A percentile compares a stretch with the other conserved stretches of the same genome.
These are phyloP conservation scores for Aplosporella prunicola DNA, from an alignment of 2,329 filamentous ascomycete genomes.

Conservation along the genomic window DNA sequence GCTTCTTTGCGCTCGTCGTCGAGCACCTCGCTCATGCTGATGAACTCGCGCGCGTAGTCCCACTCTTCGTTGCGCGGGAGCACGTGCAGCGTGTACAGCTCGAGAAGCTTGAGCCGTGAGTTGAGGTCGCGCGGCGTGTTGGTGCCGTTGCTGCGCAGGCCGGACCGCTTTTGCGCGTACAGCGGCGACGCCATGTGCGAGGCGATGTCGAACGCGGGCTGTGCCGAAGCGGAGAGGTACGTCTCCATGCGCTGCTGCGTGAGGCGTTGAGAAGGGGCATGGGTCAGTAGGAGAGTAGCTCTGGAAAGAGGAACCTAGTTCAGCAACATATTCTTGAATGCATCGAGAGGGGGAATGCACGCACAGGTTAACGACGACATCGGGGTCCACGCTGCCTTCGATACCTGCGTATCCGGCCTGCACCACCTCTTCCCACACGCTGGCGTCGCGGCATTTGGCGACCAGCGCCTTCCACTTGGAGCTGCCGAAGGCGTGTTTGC, in stretches of 20 bases:
- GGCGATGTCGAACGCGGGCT: slow-evolving; percentile 63
- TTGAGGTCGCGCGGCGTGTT: slow-evolving; percentile 78
- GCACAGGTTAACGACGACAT: slow-evolving; percentile 83
- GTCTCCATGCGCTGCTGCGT: slow-evolving; percentile 85
- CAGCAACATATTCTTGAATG: neutral
- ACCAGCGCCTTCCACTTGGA: slow-evolving; percentile 77
- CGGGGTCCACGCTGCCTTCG: slow-evolving; percentile 85
- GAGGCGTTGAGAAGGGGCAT: slow-evolving; percentile 69
- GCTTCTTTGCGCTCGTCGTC: slow-evolving; percentile 87
- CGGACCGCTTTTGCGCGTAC: slow-evolving; percentile 22
- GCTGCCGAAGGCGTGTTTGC: slow-evolving; percentile 77
- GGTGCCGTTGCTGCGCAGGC: slow-evolving; percentile 49
- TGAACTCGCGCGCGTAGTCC: slow-evolving; percentile 91
- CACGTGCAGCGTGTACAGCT: slow-evolving; percentile 90
- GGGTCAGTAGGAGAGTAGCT: slow-evolving; percentile 81
- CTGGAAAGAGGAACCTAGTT: slow-evolving; percentile 37
- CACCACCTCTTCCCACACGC: slow-evolving; percentile 91
- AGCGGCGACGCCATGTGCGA: slow-evolving; percentile 48
- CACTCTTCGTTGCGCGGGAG: slow-evolving; percentile 90
- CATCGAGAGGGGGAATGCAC: neutral
- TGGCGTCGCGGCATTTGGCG: slow-evolving; percentile 75
- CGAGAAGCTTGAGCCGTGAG: slow-evolving; percentile 80
- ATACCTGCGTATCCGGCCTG: slow-evolving; percentile 76
- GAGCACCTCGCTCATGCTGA: slow-evolving; percentile 72
- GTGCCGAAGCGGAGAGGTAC: slow-evolving; percentile 70